Conservation (phyloP, 2,329 filamentous ascomycete genomes). For the Gaeumannomyces tritici region DNA sequence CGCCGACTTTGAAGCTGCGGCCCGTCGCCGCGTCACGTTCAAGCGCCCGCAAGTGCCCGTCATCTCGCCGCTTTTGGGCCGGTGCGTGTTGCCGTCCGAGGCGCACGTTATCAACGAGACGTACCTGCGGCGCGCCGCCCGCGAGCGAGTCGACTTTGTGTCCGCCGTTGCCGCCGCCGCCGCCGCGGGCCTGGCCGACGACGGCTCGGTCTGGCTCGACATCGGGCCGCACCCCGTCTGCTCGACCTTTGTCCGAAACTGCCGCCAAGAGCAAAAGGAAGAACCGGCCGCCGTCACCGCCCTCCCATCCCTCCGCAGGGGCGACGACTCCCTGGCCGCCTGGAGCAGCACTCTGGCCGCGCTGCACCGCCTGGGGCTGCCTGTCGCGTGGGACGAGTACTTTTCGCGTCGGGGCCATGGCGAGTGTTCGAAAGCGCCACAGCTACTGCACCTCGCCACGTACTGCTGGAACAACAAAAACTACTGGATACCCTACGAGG, state of each 20-base stretch:
- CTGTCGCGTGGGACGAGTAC: too few species aligned
- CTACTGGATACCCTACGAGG: slow-evolving; percentile 60
- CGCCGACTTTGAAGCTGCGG: slow-evolving; percentile 36
- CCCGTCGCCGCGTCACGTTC: slow-evolving; percentile 24
- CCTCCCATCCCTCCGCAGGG: slow-evolving; percentile 42
- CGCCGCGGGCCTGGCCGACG: slow-evolving; percentile 20
- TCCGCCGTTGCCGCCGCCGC: slow-evolving; percentile 42
- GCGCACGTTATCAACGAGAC: slow-evolving; percentile 38
- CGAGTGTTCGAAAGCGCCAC: too few species aligned
- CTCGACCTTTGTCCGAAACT: slow-evolving; percentile 50
- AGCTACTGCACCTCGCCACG: too few species aligned
- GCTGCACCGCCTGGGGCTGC: slow-evolving; percentile 50
- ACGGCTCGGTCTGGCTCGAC: slow-evolving; percentile 52
- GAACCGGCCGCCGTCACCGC: slow-evolving; percentile 11
- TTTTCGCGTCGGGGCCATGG: too few species aligned
- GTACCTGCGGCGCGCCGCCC: slow-evolving; percentile 52
- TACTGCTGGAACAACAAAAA: slow-evolving; percentile 64
- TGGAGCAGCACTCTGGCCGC: slow-evolving; percentile 57
- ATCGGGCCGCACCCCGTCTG: slow-evolving; percentile 60
- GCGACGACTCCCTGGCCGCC: slow-evolving; percentile 50
- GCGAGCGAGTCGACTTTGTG: slow-evolving; percentile 58
- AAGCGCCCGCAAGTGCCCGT: slow-evolving; percentile 40
- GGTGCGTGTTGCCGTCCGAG: slow-evolving; percentile 38
- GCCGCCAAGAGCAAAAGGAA: too few species aligned
- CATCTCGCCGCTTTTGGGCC: slow-evolving; percentile 44